phyloP scores from a whole-genome alignment of 2,329 filamentous ascomycete genomes.

The Arthrinium phaeospermum region DNA sequence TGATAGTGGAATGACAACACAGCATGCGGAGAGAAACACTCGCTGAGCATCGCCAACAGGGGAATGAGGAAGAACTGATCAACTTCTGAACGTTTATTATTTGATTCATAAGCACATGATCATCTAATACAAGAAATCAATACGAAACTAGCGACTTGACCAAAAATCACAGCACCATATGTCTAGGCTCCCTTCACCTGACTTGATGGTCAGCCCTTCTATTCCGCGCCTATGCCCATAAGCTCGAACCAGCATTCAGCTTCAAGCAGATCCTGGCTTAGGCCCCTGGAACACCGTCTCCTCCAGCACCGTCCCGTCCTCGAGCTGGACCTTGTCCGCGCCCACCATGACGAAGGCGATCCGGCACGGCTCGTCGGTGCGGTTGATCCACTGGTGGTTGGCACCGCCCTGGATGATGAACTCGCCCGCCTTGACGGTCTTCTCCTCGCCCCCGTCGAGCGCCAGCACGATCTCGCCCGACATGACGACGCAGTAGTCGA shows the following conservation, averaged over 20 bases:
- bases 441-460: conserved; percentile 57
- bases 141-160: neutral
- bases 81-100: neutral
- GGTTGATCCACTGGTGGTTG: conserved; percentile 57
- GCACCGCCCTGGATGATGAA: conserved; percentile 48
- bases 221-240: neutral
- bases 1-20: neutral
- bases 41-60: neutral
- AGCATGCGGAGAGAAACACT: neutral
- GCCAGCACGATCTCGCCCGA: conserved; percentile 58
- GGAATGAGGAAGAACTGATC: neutral
- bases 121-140: neutral
- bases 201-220: neutral
- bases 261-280: neutral
- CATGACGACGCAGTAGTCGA: conserved; percentile 61
- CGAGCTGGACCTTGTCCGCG: conserved; percentile 45
- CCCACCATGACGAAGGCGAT: conserved; percentile 48
- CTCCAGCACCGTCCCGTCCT: conserved; percentile 43
- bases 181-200: too few relatives aligned
- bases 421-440: conserved; percentile 43
- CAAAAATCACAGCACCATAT: neutral
- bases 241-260: neutral
- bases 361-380: conserved; percentile 42
- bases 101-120: neutral
- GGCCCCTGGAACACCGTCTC: conserved; percentile 35